Base-by-base conservation (phyloP, 306 rosid genomes). In the Ochetophila trinervis region DNA sequence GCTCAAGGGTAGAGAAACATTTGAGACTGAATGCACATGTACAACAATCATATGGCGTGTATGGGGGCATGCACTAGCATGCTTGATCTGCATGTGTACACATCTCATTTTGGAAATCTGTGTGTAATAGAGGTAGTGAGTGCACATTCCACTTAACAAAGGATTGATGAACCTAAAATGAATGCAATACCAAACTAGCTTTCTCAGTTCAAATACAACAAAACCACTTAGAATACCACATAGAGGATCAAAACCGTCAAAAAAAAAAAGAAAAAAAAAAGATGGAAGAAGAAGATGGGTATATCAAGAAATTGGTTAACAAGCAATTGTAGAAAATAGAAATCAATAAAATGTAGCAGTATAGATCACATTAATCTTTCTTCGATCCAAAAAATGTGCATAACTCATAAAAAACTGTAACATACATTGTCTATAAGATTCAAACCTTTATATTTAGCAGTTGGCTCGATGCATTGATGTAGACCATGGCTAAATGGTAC, bases 391-490 rank as follows among this genome's bases (percentile, higher is more conserved):
- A 50, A 45, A 23, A 47, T 53, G 5, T 13, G 12, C 15, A 52
- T 44, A 64, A 37, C 15, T 47, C n/a, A 61, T 6, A 45, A 9
- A 40, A n/a, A 19, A 19, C 9, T 23, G 10, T 63, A 0, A 19
- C 23, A 51, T 6, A 59, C 16, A 24, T 27, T 36, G 69, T 22
- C 57, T 42, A 67, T 61, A 47, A 44, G 40, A 27, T 71, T 68
- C 49, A 35, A 66, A 91, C 97, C 97, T 88, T 71, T 83, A 77
- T 84, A 88, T 73, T 69, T 86, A 49, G 87, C 15, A 32, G 94
- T 91, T 6, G 88, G 94, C 83, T 81, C 85, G 76, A 85, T 75
- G 73, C 97, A 91, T 2, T 71, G 72, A 65, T 63, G 86, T 44
- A 88, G 80, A 36, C 79, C 89, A 67, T 63, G 58, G 77, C 85